phyloP scores from a whole-genome alignment of 805 yeast genomes.

The Cyberlindnera galapagoensis region DNA sequence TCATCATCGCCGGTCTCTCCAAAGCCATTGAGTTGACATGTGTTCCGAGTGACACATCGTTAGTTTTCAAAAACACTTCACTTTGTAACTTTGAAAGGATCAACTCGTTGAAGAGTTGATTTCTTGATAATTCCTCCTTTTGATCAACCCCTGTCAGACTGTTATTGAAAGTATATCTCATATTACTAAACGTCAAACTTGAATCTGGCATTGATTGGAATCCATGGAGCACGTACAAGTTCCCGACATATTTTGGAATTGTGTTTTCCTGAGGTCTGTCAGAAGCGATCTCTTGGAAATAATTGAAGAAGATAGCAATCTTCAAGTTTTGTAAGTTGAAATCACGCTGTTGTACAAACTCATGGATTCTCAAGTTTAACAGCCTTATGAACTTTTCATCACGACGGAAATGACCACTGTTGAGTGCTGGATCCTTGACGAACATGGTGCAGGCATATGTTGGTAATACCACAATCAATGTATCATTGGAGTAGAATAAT shows the following conservation, averaged over 20 bases:
- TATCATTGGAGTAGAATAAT: slow-evolving; percentile 14
- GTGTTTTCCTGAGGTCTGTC: slow-evolving; percentile 21
- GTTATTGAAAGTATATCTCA: slow-evolving; percentile 20
- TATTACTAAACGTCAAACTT: slow-evolving; percentile 15
- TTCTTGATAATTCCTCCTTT: slow-evolving; percentile 18
- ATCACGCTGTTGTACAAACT: slow-evolving; percentile 14
- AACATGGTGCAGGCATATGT: slow-evolving; percentile 17
- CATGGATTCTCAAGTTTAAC: slow-evolving; percentile 14
- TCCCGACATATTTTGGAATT: slow-evolving; percentile 22
- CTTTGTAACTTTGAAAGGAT: slow-evolving; percentile 17
- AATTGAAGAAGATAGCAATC: slow-evolving; percentile 16
- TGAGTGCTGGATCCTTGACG: slow-evolving; percentile 15
- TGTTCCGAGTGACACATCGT: slow-evolving; percentile 19
- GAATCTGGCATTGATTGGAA: slow-evolving; percentile 17
- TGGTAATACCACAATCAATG: slow-evolving; percentile 21
- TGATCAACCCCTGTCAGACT: slow-evolving; percentile 20
- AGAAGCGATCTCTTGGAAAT: slow-evolving; percentile 20
- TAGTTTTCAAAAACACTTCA: slow-evolving; percentile 17
- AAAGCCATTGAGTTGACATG: slow-evolving; percentile 14
- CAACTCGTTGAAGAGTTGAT: slow-evolving; percentile 20
- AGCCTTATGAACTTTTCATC: slow-evolving; percentile 15
- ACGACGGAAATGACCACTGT: slow-evolving; percentile 13
- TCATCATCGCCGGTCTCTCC: slow-evolving; percentile 19
- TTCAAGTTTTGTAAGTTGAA: slow-evolving; percentile 14
- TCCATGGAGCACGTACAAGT: slow-evolving; percentile 16